phyloP scores from a whole-genome alignment of 139 green algal genomes.

The Desmodesmus armatus region DNA sequence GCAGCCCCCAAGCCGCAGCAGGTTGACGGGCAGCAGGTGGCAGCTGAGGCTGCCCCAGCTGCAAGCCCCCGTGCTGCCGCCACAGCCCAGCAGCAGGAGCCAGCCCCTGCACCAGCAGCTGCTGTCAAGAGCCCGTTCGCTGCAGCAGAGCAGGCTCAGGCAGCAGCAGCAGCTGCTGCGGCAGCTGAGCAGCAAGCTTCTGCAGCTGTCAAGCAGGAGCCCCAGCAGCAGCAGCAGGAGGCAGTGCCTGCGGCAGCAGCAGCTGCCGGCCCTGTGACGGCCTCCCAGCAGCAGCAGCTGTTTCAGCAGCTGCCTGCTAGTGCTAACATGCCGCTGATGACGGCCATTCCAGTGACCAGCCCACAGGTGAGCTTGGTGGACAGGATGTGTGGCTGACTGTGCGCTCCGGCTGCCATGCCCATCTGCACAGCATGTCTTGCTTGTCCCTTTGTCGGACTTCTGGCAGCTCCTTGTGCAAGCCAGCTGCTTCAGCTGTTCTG shows the following conservation, averaged over 20 bases:
- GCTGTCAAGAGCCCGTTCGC: not conserved
- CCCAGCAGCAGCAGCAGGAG: conserved; percentile 18
- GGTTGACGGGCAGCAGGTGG: not conserved
- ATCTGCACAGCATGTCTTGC: no score
- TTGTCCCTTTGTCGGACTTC: no score
- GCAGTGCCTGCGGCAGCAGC: not conserved
- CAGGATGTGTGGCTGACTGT: no score
- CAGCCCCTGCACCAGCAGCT: conserved; percentile 6
- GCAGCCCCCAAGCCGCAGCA: not conserved
- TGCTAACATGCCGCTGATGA: conserved; percentile 38
- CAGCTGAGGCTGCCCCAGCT: no score
- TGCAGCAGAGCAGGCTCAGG: conserved; percentile 7
- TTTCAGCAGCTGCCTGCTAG: not conserved
- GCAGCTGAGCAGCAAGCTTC: not conserved
- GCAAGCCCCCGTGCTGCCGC: no score
- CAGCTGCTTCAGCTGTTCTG: no score
- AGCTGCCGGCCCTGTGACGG: not conserved
- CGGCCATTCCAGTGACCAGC: conserved; percentile 14
- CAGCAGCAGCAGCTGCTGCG: not conserved
- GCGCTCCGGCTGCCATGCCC: no score
- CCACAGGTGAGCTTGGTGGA: no score
- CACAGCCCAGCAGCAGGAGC: not conserved
- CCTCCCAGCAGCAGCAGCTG: conserved; percentile 7
- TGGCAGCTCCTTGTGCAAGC: no score
- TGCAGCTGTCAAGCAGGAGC: not conserved